Conservation (phyloP, 768 basidiomycete genomes). For the Boletus subparvulus region DNA sequence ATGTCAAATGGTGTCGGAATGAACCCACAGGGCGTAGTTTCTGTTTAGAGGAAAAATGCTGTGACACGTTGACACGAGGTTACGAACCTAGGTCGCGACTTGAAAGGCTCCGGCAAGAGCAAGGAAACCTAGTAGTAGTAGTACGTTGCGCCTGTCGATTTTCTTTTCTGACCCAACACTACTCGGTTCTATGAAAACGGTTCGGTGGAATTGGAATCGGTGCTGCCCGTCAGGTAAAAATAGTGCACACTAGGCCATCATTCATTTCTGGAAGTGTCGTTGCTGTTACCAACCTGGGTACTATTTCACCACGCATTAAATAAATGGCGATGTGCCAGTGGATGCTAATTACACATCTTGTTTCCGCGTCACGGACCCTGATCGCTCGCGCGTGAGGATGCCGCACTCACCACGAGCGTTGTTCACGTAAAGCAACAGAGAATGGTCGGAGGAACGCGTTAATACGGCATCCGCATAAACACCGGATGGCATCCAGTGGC, state of each 20-base stretch:
- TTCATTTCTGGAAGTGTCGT: constrained; percentile 9
- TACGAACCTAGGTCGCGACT: constrained; percentile 9
- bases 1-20: constrained; percentile 13
- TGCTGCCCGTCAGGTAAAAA: background rate
- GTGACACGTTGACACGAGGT: constrained; percentile 20
- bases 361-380: constrained; percentile 9
- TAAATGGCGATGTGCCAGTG: background rate
- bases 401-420: background rate
- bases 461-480: constrained; percentile 23
- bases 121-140: background rate
- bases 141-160: background rate
- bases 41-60: constrained; percentile 19
- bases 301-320: constrained; percentile 3
- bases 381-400: constrained; percentile 17
- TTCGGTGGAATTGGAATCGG: background rate
- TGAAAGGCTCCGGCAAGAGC: constrained; percentile 1
- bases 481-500: constrained; percentile 9
- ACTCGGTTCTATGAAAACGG: background rate
- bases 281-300: constrained; percentile 1
- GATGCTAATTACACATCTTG: background rate
- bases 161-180: background rate
- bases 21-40: constrained; percentile 11
- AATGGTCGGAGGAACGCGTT: background rate
- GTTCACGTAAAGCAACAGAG: constrained; percentile 11
- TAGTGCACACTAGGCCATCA: background rate